A percentile compares a stretch with the other conserved stretches of the same genome.
phyloP scores from a whole-genome alignment of 2,329 filamentous ascomycete species.

The Triangularia verruculosa region DNA sequence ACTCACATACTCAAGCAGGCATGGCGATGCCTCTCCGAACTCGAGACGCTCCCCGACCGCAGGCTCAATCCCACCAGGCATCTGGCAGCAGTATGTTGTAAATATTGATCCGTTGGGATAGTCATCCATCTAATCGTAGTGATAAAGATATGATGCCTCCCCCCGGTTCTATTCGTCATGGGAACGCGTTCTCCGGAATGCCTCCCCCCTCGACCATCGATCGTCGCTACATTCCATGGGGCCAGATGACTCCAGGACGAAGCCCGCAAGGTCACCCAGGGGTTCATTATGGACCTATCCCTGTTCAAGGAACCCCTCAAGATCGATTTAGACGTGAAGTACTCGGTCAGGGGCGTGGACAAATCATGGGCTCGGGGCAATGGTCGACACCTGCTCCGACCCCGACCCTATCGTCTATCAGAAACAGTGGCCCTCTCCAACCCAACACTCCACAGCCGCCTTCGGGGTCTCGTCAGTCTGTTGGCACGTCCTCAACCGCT shows the following conservation, averaged over 20 bases:
- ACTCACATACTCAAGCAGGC: neutral
- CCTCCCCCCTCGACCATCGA: neutral
- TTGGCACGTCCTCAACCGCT: neutral
- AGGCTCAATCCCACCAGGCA: neutral
- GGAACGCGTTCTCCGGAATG: neutral
- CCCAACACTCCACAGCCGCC: neutral
- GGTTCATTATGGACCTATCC: slow-evolving; percentile 29
- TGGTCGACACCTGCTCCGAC: neutral
- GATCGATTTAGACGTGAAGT: slow-evolving; percentile 13
- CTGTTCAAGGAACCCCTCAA: slow-evolving; percentile 10
- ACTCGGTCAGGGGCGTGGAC: neutral
- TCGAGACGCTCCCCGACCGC: neutral
- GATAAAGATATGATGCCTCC: neutral
- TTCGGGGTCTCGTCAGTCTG: neutral
- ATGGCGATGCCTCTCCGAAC: neutral
- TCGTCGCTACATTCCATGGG: neutral
- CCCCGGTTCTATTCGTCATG: neutral
- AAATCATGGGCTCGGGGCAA: neutral
- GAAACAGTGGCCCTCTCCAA: neutral
- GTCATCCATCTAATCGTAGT: neutral
- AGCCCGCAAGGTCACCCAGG: neutral
- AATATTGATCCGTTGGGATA: neutral
- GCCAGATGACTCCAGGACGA: neutral
- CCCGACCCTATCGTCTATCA: neutral
- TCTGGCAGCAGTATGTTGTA: neutral